Conservation (phyloP, 2,329 filamentous ascomycete genomes). For the Plenodomus biglobosus region DNA sequence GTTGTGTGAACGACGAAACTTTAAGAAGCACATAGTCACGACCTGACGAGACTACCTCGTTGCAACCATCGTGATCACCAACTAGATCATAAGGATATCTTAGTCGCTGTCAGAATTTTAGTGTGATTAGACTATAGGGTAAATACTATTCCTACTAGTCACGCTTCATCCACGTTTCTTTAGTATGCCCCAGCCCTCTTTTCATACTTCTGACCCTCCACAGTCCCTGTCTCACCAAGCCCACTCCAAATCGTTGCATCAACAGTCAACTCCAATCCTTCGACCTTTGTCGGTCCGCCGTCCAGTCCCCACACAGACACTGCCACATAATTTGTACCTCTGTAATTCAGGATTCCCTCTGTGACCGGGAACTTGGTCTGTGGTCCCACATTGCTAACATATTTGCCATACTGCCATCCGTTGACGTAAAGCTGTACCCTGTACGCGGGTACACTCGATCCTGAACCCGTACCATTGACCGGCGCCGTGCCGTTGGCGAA, state of each 20-base stretch:
- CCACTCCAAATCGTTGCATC: slow-evolving; percentile 56
- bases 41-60: too few relatives aligned
- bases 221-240: slow-evolving; percentile 49
- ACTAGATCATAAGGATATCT: too few relatives aligned
- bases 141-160: too few relatives aligned
- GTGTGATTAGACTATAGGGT: too few relatives aligned
- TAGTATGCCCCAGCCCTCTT: slow-evolving; percentile 56
- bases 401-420: slow-evolving; percentile 73
- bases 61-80: too few relatives aligned
- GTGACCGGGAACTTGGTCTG: slow-evolving; percentile 73
- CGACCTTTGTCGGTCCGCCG: slow-evolving; percentile 58
- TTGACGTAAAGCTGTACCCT: slow-evolving; percentile 71
- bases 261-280: slow-evolving; percentile 54
- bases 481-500: slow-evolving; percentile 54
- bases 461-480: slow-evolving; percentile 17
- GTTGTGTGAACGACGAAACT: too few relatives aligned
- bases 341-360: slow-evolving; percentile 71
- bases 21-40: too few relatives aligned
- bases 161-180: background rate
- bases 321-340: slow-evolving; percentile 68
- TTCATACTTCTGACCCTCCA: slow-evolving; percentile 51
- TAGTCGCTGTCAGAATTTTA: too few relatives aligned
- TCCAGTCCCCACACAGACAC: slow-evolving; percentile 70
- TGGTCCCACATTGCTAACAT: slow-evolving; percentile 72
- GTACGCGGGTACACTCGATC: slow-evolving; percentile 46